phyloP scores from a whole-genome alignment of 352 stramenopile genomes.

The Phytophthora hibernalis region DNA sequence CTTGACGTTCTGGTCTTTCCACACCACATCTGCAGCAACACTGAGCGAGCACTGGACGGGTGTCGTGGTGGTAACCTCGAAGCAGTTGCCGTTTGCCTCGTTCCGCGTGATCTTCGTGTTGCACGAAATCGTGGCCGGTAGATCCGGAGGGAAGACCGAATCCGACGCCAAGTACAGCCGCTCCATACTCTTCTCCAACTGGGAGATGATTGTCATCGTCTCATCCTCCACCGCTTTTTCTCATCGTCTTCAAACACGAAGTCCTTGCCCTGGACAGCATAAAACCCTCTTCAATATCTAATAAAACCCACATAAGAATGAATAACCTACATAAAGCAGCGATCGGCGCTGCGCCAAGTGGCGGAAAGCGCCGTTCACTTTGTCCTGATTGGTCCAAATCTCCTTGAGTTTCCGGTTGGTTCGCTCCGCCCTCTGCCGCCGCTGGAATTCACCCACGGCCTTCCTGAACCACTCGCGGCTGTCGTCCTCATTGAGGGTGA shows the following conservation, averaged over 20 bases:
- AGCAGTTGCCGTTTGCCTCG: constrained; percentile 34
- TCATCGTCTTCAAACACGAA: constrained; percentile 34
- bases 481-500: constrained; percentile 21
- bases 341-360: constrained; percentile 36
- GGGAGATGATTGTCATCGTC: constrained; percentile 35
- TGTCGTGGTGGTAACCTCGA: constrained; percentile 42
- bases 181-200: constrained; percentile 42
- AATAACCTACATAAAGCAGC: constrained; percentile 34
- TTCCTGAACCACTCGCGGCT: constrained; percentile 29
- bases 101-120: constrained; percentile 37
- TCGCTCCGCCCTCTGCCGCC: constrained; percentile 37
- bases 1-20: constrained; percentile 42
- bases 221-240: constrained; percentile 19
- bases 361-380: constrained; percentile 37
- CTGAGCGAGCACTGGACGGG: constrained; percentile 31
- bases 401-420: constrained; percentile 44
- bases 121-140: constrained; percentile 36
- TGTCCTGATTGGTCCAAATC: constrained; percentile 40
- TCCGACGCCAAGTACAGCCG: constrained; percentile 38
- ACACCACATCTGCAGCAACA: constrained; percentile 31
- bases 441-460: constrained; percentile 35
- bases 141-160: constrained; percentile 37
- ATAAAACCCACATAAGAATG: constrained; percentile 18
- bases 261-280: constrained; percentile 31
- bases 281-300: constrained; percentile 3